These are phyloP conservation scores for Astrephomene gubernaculifera DNA, from an alignment of 139 green algal genomes.

Conservation along the genomic window DNA sequence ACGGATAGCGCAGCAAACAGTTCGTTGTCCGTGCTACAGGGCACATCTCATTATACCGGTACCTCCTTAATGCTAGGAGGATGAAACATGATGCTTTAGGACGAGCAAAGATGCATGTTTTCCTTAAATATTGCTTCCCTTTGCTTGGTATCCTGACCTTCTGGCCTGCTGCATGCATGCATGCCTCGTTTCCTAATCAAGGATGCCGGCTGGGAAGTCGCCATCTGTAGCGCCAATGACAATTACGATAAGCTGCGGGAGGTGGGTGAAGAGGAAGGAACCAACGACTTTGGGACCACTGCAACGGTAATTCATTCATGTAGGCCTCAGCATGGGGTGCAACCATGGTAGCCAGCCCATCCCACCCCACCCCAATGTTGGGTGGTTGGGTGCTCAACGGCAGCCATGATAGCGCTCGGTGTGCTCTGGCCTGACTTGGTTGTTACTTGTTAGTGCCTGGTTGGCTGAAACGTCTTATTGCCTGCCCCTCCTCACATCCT, in stretches of 20 bases:
- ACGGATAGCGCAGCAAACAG: not conserved
- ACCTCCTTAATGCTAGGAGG: not conserved
- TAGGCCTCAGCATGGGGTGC: too few relatives aligned
- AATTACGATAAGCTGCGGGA: not conserved
- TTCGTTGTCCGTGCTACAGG: not conserved
- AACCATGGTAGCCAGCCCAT: too few relatives aligned
- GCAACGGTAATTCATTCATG: too few relatives aligned
- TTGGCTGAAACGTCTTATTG: not conserved
- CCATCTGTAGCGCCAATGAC: conserved; percentile 23
- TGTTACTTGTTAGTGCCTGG: not conserved
- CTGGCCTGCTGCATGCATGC: not conserved
- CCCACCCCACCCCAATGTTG: too few relatives aligned
- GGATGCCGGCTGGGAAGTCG: conserved; percentile 8
- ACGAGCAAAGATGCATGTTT: too few relatives aligned
- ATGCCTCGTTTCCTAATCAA: not conserved
- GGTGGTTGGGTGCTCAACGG: not conserved
- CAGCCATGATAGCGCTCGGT: not conserved
- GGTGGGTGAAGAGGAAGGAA: not conserved
- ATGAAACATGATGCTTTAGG: too few relatives aligned
- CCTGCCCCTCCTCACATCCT: too few relatives aligned
- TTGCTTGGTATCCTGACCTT: not conserved
- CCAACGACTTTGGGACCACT: too few relatives aligned
- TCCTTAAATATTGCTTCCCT: not conserved
- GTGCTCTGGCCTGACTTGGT: too few relatives aligned
- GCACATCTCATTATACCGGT: not conserved